These are phyloP conservation scores for Paracorniculantispora psalliotae DNA, from an alignment of 2,329 filamentous ascomycete species.

Conservation along the genomic window DNA sequence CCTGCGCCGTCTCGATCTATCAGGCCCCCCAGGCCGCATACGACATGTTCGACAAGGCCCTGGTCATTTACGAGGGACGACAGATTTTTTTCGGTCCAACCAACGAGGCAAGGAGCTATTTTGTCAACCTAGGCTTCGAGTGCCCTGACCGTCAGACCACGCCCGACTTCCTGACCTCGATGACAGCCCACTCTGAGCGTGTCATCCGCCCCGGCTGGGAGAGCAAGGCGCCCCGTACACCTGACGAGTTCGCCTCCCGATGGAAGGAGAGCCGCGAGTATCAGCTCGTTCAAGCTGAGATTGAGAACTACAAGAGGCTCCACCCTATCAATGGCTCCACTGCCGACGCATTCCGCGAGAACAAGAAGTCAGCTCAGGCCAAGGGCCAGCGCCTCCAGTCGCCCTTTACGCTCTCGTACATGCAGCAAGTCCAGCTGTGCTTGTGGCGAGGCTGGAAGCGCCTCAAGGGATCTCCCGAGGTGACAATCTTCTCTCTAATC, in stretches of 20 bases:
- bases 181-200: constrained; percentile 57
- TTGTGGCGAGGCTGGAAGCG: constrained; percentile 76
- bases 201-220: constrained; percentile 52
- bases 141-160: constrained; percentile 63
- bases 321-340: constrained; percentile 52
- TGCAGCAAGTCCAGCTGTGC: constrained; percentile 72
- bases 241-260: constrained; percentile 55
- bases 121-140: constrained; percentile 61
- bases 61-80: constrained; percentile 54
- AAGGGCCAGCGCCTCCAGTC: constrained; percentile 60
- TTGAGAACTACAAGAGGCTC: constrained; percentile 48
- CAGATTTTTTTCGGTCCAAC: constrained; percentile 61
- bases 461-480: constrained; percentile 68
- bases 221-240: constrained; percentile 51
- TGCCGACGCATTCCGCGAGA: constrained; percentile 52
- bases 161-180: constrained; percentile 67
- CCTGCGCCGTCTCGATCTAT: constrained; percentile 68
- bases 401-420: constrained; percentile 76
- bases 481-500: constrained; percentile 63
- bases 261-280: constrained; percentile 54
- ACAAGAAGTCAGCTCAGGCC: constrained; percentile 50
- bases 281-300: constrained; percentile 46
- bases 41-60: constrained; percentile 57
- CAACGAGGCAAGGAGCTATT: constrained; percentile 58
- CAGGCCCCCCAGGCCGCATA: constrained; percentile 62